Percentiles rank a stretch among this genome's conserved stretches.
phyloP scores from a whole-genome alignment of 2,329 filamentous ascomycete species.

The Monosporascus sp. region DNA sequence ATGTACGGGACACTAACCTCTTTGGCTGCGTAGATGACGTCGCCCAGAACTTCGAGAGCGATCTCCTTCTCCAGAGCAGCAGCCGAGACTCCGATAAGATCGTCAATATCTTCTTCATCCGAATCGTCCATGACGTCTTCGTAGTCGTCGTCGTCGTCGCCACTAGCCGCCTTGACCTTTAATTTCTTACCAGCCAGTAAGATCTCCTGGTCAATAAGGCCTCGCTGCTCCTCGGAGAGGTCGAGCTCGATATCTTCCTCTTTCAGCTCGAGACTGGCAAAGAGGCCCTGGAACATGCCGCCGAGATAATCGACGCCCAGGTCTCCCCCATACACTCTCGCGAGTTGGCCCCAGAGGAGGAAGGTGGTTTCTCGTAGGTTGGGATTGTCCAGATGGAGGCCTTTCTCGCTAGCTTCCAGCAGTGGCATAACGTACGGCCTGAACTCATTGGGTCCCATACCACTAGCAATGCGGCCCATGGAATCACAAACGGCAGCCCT shows the following conservation, averaged over 20 bases:
- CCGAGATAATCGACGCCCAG: constrained; percentile 68
- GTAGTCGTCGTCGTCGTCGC: constrained; percentile 43
- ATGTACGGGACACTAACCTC: constrained; percentile 58
- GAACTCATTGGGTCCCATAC: constrained; percentile 81
- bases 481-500: constrained; percentile 87
- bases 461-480: constrained; percentile 85
- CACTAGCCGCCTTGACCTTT: constrained; percentile 57
- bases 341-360: constrained; percentile 91
- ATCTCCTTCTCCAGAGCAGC: constrained; percentile 96
- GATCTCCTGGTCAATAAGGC: constrained; percentile 34
- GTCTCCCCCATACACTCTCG: constrained; percentile 85
- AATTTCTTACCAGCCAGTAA: constrained; percentile 78
- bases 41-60: constrained; percentile 88
- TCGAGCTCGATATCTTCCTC: constrained; percentile 82
- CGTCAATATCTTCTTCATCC: constrained; percentile 78
- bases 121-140: constrained; percentile 53
- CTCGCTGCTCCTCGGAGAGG: constrained; percentile 46
- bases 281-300: constrained; percentile 73
- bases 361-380: constrained; percentile 93
- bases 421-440: constrained; percentile 85
- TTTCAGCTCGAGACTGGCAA: constrained; percentile 79
- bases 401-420: constrained; percentile 90
- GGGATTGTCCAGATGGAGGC: constrained; percentile 80
- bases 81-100: constrained; percentile 77
- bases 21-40: constrained; percentile 72